Conservation (phyloP, 441 rosid genomes). For the Kokia cookei region DNA sequence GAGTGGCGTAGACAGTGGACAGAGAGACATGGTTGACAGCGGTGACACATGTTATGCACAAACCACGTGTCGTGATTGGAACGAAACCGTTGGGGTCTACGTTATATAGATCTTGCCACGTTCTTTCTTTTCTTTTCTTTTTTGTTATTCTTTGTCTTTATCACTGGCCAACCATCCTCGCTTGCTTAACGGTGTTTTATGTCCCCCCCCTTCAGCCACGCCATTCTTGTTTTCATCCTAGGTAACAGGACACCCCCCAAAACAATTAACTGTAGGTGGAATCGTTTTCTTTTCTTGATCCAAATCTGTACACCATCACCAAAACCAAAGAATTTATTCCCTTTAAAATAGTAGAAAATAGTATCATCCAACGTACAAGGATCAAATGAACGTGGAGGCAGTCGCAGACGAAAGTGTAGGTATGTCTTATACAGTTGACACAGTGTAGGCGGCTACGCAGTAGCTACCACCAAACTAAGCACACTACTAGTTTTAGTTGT, state of each 20-base stretch:
- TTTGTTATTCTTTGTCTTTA: neutral
- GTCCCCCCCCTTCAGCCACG: neutral
- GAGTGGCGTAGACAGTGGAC: neutral
- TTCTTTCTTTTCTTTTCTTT: neutral
- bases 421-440: neutral
- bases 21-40: neutral
- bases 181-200: slow-evolving; percentile 1
- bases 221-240: neutral
- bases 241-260: neutral
- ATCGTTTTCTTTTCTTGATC: neutral
- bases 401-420: neutral
- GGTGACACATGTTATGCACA: slow-evolving; percentile 5
- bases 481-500: neutral
- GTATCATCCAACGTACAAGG: too few relatives aligned
- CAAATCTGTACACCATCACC: neutral
- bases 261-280: neutral
- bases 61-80: slow-evolving; percentile 7
- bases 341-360: too few relatives aligned
- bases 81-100: neutral
- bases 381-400: too few relatives aligned
- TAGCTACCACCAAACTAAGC: neutral
- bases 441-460: neutral
- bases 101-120: neutral
- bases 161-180: neutral
- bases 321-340: neutral